Evolutionary conservation across 805 yeast genomes (phyloP), one percentile per base, ranked within the genome.

Genomic region (Ogataea trehalophila): DNA sequence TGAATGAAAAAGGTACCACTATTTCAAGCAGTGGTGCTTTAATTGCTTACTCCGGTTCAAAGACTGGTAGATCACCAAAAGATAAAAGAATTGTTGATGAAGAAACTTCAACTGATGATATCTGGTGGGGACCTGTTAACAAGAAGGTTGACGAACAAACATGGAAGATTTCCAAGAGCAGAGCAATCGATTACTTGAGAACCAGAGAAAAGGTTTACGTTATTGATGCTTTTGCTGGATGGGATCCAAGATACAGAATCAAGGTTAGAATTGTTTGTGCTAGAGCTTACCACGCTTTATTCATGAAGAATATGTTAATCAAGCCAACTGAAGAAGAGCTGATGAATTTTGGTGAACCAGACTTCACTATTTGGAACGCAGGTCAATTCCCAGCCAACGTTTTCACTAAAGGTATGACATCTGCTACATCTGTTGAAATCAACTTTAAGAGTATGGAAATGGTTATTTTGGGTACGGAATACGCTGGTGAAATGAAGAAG

Each of bases 71-170:
- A 73, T 92, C 97, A 34, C 99, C 99, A 67, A 87, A 87, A 75
- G 99, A 92, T 74, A 92, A 92, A 72, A 87, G 99, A 74, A 88
- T 92, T 68, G 97, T 92, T 53, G 97, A 91, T 62, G 98, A 94
- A 75, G 85, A 80, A 59, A 77, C 94, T 44, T 89, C 97, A 37
- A 71, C 78, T 51, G 78, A 87, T 49, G 75, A 91, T 63, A 81
- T 92, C 60, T 92, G 99, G 99, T 92, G 99, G 99, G 99, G 99
- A 23, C 98, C 98, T 2, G 99, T 92, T 58, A 92, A 92, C 76
- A 89, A 87, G 73, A 87, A 92, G 72, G 91, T 92, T 59, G 85
- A 88, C 51, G 96, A 89, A 71, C 83, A 84, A 67, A 90, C 97
- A 20, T 92, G 98, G 98, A 80, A 81, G 61, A 90, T 92, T 61